phyloP scores from a whole-genome alignment of 805 yeast species.

The Candida corydali region DNA sequence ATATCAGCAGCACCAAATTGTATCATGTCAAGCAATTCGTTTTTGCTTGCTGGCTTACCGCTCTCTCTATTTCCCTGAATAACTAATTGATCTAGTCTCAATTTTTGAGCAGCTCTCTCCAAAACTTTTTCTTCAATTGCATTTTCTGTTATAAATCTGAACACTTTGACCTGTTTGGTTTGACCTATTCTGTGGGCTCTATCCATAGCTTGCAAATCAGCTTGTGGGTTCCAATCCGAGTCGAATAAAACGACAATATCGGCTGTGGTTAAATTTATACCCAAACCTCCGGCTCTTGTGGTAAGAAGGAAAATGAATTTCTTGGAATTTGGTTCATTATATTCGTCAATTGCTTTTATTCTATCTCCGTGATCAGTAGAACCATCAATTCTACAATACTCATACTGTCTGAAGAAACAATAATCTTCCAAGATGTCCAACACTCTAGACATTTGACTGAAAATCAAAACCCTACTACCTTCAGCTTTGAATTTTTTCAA shows the following conservation, averaged over 20 bases:
- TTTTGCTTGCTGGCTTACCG: conserved; percentile 50
- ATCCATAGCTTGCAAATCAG: conserved; percentile 87
- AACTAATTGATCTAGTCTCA: conserved; percentile 75
- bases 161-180: conserved; percentile 77
- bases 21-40: conserved; percentile 75
- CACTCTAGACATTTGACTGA: conserved; percentile 81
- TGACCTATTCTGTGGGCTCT: conserved; percentile 88
- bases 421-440: conserved; percentile 79
- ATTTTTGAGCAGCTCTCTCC: conserved; percentile 77
- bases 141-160: conserved; percentile 72
- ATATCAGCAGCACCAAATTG: conserved; percentile 78
- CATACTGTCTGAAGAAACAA: conserved; percentile 62
- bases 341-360: conserved; percentile 71
- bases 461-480: conserved; percentile 75
- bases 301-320: conserved; percentile 75
- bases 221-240: conserved; percentile 89
- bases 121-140: conserved; percentile 81
- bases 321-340: conserved; percentile 67
- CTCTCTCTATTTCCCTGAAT: conserved; percentile 68
- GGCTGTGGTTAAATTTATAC: conserved; percentile 78
- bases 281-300: conserved; percentile 88
- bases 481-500: conserved; percentile 57
- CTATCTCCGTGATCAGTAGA: conserved; percentile 78
- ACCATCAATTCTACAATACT: conserved; percentile 80
- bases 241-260: conserved; percentile 73